Evolutionary conservation across 1,284 basidiomycete species (phyloP).

Genomic region (Chondrostereum purpureum): DNA sequence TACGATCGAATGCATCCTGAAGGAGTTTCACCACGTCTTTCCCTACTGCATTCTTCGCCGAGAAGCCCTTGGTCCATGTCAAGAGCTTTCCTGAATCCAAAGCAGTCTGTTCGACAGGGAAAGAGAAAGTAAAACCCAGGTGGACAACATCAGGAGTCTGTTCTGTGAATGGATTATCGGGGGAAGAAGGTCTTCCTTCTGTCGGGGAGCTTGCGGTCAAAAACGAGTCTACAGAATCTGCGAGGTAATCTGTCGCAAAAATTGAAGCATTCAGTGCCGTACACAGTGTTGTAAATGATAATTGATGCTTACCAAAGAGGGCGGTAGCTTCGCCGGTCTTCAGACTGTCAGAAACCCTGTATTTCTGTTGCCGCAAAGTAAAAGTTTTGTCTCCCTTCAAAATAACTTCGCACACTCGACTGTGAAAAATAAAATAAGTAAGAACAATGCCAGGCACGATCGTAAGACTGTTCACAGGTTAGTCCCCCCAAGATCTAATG

Average conservation of each 20-base stretch:
- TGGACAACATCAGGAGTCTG: conserved; percentile 52
- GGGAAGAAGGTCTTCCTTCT: conserved; percentile 14
- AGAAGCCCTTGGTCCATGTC: conserved; percentile 97
- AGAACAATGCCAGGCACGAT: background rate
- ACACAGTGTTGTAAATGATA: background rate
- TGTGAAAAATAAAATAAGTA: conserved; percentile 23
- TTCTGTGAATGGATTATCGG: conserved; percentile 17
- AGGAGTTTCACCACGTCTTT: conserved; percentile 89
- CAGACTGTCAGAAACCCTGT: conserved; percentile 83
- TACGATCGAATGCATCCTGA: conserved; percentile 90
- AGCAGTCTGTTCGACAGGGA: conserved; percentile 96
- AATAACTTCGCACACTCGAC: conserved; percentile 89
- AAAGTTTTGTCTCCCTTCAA: conserved; percentile 89
- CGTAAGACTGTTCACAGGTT: conserved; percentile 79
- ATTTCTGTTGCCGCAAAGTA: conserved; percentile 86
- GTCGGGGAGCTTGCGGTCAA: conserved; percentile 45
- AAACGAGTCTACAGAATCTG: conserved; percentile 92
- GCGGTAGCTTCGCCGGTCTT: conserved; percentile 83
- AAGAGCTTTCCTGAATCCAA: conserved; percentile 85
- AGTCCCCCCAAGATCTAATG: conserved; percentile 91
- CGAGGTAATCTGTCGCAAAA: conserved; percentile 73
- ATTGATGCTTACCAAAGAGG: conserved; percentile 65
- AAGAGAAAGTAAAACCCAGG: conserved; percentile 92
- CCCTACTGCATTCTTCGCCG: conserved; percentile 86
- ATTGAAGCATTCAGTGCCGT: too few species aligned